Conservation (phyloP, 768 basidiomycete species). For the Leucogyrophana mollusca region DNA sequence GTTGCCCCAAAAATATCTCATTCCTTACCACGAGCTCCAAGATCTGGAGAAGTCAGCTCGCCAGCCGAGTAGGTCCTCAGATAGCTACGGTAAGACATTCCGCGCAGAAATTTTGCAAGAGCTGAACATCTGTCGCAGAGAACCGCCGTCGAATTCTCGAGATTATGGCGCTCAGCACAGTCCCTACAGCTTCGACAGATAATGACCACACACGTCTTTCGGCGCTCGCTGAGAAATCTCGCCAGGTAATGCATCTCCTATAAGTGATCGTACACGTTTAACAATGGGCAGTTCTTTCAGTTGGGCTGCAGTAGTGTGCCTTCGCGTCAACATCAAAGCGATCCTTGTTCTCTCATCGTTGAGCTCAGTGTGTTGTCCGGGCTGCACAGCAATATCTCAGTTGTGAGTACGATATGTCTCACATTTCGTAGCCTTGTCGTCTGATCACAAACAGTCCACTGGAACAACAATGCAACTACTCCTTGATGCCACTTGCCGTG, state of each 20-base stretch:
- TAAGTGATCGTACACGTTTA: conserved; percentile 2
- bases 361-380: conserved; percentile 22
- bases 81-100: neutral
- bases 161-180: conserved; percentile 16
- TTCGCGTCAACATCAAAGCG: neutral
- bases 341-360: conserved; percentile 21
- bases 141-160: conserved; percentile 18
- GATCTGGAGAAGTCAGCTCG: conserved; percentile 9
- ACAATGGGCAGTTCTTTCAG: too few relatives aligned
- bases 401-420: conserved; percentile 12
- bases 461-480: conserved; percentile 32
- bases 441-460: conserved; percentile 11
- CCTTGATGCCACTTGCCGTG: conserved; percentile 36
- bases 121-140: conserved; percentile 7
- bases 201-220: neutral
- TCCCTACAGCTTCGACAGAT: conserved; percentile 3
- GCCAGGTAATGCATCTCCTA: conserved; percentile 13
- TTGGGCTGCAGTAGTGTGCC: too few relatives aligned
- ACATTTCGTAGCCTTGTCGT: neutral
- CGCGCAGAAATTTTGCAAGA: too few relatives aligned
- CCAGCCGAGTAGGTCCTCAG: neutral
- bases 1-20: conserved; percentile 16
- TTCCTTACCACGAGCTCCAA: conserved; percentile 18
- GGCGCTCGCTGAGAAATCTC: neutral
- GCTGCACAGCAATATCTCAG: conserved; percentile 8